Conservation (phyloP, 2,329 filamentous ascomycete species). For the Bipolaris bicolor region DNA sequence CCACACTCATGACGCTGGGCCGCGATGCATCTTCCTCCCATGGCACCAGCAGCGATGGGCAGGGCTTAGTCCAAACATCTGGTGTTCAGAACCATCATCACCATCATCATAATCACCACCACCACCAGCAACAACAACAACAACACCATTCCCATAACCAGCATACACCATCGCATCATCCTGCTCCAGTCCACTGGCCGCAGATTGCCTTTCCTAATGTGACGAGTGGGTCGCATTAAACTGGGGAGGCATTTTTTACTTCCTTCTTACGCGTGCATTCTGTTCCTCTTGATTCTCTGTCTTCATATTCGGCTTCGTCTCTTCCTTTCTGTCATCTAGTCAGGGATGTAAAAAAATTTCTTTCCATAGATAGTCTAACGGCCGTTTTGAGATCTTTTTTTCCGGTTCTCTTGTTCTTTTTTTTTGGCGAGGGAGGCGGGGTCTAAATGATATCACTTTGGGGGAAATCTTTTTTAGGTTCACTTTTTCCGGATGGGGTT, state of each 20-base stretch:
- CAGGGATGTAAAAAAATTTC: too few relatives aligned
- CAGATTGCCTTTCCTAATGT: constrained; percentile 34
- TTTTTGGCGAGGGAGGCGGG: too few relatives aligned
- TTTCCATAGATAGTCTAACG: too few relatives aligned
- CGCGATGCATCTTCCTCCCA: constrained; percentile 33
- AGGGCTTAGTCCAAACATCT: constrained; percentile 28
- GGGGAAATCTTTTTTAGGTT: too few relatives aligned
- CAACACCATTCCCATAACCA: not conserved
- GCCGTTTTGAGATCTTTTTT: too few relatives aligned
- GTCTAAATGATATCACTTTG: too few relatives aligned
- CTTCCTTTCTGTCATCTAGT: too few relatives aligned
- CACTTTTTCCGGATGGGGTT: too few relatives aligned
- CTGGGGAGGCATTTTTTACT: not conserved
- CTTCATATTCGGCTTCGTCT: not conserved
- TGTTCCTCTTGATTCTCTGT: too few relatives aligned
- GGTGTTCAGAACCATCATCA: constrained; percentile 29
- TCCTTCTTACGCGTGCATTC: too few relatives aligned
- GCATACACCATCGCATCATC: constrained; percentile 11
- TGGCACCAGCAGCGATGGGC: constrained; percentile 25
- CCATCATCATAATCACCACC: not conserved
- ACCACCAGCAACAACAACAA: not conserved
- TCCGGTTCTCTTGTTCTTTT: too few relatives aligned
- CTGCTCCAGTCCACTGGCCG: constrained; percentile 38
- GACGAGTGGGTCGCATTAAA: constrained; percentile 17
- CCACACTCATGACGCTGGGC: constrained; percentile 48